These are phyloP conservation scores for Sporisorium iseilematis-ciliati DNA, from an alignment of 1,284 basidiomycete species.

Conservation along the genomic window DNA sequence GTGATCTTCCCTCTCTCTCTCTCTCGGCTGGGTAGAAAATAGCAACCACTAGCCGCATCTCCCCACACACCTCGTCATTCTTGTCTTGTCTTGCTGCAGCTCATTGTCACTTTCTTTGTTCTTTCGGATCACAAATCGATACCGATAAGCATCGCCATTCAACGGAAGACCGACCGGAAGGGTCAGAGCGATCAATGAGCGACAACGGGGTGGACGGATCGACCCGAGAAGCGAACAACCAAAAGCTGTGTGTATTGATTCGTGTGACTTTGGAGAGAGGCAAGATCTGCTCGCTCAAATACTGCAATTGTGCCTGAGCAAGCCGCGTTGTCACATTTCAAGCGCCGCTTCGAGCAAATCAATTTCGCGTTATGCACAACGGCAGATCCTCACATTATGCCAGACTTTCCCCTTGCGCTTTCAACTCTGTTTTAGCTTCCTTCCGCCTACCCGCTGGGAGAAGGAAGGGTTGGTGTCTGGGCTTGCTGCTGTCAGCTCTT, in stretches of 20 bases:
- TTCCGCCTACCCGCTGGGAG: neutral
- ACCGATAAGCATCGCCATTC: too few relatives aligned
- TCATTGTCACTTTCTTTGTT: too few relatives aligned
- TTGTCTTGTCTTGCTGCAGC: too few relatives aligned
- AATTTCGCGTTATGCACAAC: neutral
- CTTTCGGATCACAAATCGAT: too few relatives aligned
- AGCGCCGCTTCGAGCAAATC: neutral
- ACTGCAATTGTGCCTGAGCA: neutral
- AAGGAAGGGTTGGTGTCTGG: too few relatives aligned
- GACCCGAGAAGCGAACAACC: neutral
- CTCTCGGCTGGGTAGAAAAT: too few relatives aligned
- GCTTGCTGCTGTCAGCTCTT: too few relatives aligned
- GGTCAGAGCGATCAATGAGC: too few relatives aligned
- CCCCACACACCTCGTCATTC: too few relatives aligned
- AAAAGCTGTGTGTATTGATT: neutral
- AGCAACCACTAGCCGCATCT: too few relatives aligned
- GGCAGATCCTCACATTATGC: conserved; percentile 3
- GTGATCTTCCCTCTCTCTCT: too few relatives aligned
- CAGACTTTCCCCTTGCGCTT: conserved; percentile 18
- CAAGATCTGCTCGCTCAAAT: neutral
- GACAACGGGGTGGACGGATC: neutral
- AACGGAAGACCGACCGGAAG: too few relatives aligned
- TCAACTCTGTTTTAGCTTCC: neutral
- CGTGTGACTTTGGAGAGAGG: neutral
- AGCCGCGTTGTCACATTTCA: neutral